Percentiles rank a stretch among this genome's conserved stretches.
phyloP scores from a whole-genome alignment of 2,329 filamentous ascomycete genomes.

The Stenocarpella maydis region DNA sequence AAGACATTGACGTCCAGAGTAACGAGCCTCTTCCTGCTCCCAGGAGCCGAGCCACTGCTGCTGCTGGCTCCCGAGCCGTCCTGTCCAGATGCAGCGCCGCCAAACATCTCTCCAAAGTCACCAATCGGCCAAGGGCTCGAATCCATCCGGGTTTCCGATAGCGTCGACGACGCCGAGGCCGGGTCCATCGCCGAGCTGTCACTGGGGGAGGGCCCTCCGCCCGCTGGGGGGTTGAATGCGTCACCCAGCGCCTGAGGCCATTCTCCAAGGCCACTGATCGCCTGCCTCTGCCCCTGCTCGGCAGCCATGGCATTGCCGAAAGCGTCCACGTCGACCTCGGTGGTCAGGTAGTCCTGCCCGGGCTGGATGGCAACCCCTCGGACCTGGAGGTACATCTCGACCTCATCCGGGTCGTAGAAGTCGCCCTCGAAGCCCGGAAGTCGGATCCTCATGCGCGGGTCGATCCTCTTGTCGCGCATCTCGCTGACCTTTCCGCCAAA shows the following conservation, averaged over 20 bases:
- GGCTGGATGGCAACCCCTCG: conserved; percentile 70
- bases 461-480: conserved; percentile 53
- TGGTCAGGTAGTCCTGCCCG: conserved; percentile 66
- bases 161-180: neutral
- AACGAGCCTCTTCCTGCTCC: conserved; percentile 33
- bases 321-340: conserved; percentile 59
- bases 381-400: conserved; percentile 75
- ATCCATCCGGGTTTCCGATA: neutral
- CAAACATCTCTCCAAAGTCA: neutral
- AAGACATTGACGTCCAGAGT: conserved; percentile 42
- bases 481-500: conserved; percentile 52
- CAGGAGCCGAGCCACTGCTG: neutral
- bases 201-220: neutral
- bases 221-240: neutral
- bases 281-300: neutral
- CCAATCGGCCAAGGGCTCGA: neutral
- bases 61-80: neutral
- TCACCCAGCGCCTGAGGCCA: conserved; percentile 18
- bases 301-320: conserved; percentile 43
- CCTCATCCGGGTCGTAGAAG: conserved; percentile 80
- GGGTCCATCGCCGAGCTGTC: neutral
- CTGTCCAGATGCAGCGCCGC: neutral
- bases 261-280: neutral
- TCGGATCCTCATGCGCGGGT: conserved; percentile 58
- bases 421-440: conserved; percentile 73